Conservation (phyloP, 257 asterid species). For the Eucommia ulmoides region DNA sequence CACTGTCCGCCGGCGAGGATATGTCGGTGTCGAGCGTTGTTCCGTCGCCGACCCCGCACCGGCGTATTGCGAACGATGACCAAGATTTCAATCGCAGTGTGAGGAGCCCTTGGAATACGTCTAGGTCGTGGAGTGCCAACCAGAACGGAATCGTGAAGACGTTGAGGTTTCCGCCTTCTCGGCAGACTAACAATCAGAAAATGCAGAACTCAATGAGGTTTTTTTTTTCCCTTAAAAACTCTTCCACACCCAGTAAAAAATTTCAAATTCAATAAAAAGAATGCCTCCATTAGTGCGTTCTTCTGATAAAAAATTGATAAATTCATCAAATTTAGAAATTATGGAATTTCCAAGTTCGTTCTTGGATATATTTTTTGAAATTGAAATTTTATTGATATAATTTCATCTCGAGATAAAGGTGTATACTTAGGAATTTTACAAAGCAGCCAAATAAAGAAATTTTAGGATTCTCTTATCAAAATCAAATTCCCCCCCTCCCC, state of each 20-base stretch:
- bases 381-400: no score
- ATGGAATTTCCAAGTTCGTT: no score
- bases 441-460: no score
- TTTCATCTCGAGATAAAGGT: no score
- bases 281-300: no score
- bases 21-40: constrained; percentile 17
- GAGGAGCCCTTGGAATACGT: constrained; percentile 51
- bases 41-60: constrained; percentile 17
- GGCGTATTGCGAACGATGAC: constrained; percentile 14
- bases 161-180: constrained; percentile 44
- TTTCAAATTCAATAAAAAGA: neutral
- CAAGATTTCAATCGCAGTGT: constrained; percentile 46
- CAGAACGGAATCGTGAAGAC: constrained; percentile 25
- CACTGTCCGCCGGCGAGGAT: constrained; percentile 17
- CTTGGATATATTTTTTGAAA: no score
- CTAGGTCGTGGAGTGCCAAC: constrained; percentile 50
- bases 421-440: no score
- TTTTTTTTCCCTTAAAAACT: neutral
- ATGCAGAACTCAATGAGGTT: constrained; percentile 32
- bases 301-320: no score
- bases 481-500: no score
- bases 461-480: no score
- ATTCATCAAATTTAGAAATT: no score
- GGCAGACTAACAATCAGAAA: constrained; percentile 28
- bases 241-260: neutral